Percentiles rank a stretch among this genome's conserved stretches.
phyloP scores from a whole-genome alignment of 1,284 basidiomycete species.

The Neonothopanus nambi region DNA sequence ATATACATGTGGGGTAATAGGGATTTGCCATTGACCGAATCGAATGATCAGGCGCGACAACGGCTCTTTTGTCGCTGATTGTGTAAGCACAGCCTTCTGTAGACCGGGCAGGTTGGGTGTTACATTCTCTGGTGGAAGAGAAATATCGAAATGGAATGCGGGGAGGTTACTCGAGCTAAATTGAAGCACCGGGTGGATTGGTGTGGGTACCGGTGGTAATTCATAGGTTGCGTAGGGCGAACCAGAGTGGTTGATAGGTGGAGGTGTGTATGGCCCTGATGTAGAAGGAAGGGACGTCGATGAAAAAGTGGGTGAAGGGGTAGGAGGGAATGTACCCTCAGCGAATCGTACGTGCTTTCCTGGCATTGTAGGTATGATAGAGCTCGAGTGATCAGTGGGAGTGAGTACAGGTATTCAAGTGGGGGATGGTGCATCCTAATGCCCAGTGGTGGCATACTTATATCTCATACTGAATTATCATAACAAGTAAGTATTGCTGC shows the following conservation, averaged over 20 bases:
- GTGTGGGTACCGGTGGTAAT: slow-evolving; percentile 12
- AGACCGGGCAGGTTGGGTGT: background rate
- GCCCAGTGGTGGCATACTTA: background rate
- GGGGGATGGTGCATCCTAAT: too few species aligned
- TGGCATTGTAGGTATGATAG: too few species aligned
- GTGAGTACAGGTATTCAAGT: background rate
- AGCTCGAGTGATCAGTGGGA: too few species aligned
- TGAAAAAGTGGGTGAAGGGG: slow-evolving; percentile 17
- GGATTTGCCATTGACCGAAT: slow-evolving; percentile 5
- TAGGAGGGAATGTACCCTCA: slow-evolving; percentile 1
- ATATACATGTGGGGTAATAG: slow-evolving; percentile 1
- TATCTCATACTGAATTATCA: background rate
- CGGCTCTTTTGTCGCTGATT: slow-evolving; percentile 18
- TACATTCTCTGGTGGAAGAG: slow-evolving; percentile 17
- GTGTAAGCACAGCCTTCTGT: too few species aligned
- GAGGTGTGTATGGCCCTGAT: slow-evolving; percentile 18
- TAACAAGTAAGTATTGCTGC: background rate
- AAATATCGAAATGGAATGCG: slow-evolving; percentile 21
- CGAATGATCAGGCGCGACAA: slow-evolving; percentile 16
- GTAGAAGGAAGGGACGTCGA: slow-evolving; percentile 13
- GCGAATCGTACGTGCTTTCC: slow-evolving; percentile 24
- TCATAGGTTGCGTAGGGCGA: too few species aligned
- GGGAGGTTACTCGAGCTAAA: background rate
- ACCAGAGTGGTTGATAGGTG: slow-evolving; percentile 8
- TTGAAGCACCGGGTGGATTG: slow-evolving; percentile 16